These are phyloP conservation scores for Quercus mongolica DNA, from an alignment of 306 rosid genomes.

Conservation along the genomic window DNA sequence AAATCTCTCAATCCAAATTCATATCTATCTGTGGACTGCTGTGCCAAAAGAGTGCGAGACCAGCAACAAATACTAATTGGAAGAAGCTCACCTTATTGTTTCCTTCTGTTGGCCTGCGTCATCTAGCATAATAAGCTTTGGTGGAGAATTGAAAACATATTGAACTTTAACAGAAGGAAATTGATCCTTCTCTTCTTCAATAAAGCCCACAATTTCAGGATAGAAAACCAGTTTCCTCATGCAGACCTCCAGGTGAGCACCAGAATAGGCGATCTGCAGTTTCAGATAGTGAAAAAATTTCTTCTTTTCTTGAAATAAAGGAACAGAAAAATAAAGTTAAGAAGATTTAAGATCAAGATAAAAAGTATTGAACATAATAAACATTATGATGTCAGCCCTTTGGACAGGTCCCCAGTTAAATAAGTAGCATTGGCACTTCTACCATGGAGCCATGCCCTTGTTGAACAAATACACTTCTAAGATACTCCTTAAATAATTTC, in stretches of 20 bases:
- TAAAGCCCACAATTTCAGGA: slow-evolving; percentile 89
- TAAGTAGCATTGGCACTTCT: background rate
- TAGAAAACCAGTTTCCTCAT: slow-evolving; percentile 94
- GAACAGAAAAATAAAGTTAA: background rate
- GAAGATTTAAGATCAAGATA: slow-evolving; percentile 5
- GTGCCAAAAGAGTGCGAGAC: background rate
- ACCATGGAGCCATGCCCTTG: too few relatives aligned
- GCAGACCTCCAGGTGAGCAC: slow-evolving; percentile 88
- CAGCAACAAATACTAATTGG: background rate
- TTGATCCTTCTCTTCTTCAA: slow-evolving; percentile 80
- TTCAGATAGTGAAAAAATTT: background rate
- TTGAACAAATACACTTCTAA: background rate
- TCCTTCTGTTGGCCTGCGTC: slow-evolving; percentile 72
- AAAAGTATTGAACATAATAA: slow-evolving; percentile 1
- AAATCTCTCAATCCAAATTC: background rate
- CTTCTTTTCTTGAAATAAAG: background rate
- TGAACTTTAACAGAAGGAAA: slow-evolving; percentile 76
- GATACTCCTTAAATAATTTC: background rate
- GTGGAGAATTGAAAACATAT: slow-evolving; percentile 83
- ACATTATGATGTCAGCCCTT: background rate
- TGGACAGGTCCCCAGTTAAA: background rate
- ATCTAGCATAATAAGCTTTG: slow-evolving; percentile 81
- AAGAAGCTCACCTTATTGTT: slow-evolving; percentile 63
- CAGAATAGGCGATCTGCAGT: slow-evolving; percentile 73
- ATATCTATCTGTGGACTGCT: background rate